Conservation (phyloP, 176 grass and related monocot genomes). For the Carex parvula region DNA sequence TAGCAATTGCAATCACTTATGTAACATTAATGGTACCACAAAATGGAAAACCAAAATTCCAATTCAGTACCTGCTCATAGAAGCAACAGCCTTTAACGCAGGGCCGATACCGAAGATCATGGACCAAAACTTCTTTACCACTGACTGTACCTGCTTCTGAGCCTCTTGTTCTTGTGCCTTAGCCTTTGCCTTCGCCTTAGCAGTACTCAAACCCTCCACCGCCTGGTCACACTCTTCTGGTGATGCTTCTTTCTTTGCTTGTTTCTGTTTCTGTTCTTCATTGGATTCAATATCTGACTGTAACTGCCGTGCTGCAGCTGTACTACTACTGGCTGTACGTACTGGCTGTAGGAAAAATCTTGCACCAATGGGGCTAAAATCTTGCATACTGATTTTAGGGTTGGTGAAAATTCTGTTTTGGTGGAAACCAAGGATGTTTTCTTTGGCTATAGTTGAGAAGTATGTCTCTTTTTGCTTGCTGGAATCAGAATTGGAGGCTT, state of each 20-base stretch:
- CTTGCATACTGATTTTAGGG: slow-evolving; percentile 28
- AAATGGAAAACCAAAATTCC: slow-evolving; percentile 8
- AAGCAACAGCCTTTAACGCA: slow-evolving; percentile 66
- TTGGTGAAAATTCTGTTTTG: slow-evolving; percentile 30
- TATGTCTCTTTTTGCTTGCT: slow-evolving; percentile 30
- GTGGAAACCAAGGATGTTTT: slow-evolving; percentile 17
- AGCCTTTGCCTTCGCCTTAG: slow-evolving; percentile 82
- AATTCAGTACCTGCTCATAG: slow-evolving; percentile 75
- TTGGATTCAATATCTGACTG: slow-evolving; percentile 22
- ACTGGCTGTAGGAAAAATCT: slow-evolving; percentile 54
- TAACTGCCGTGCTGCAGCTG: slow-evolving; percentile 35
- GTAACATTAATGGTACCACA: not conserved
- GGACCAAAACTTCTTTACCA: slow-evolving; percentile 59
- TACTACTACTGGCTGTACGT: slow-evolving; percentile 32
- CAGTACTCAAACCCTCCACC: slow-evolving; percentile 75
- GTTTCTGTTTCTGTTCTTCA: slow-evolving; percentile 51
- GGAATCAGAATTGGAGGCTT: slow-evolving; percentile 16
- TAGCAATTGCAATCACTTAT: not conserved
- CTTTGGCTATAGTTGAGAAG: slow-evolving; percentile 15
- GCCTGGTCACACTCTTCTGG: slow-evolving; percentile 93
- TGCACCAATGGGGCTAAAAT: slow-evolving; percentile 41
- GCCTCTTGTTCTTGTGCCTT: slow-evolving; percentile 56
- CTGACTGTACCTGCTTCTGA: slow-evolving; percentile 48
- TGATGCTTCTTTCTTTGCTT: slow-evolving; percentile 60
- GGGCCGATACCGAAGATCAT: slow-evolving; percentile 70